Base-by-base conservation (phyloP, 2,329 filamentous ascomycete genomes). In the Xylaria sp. region DNA sequence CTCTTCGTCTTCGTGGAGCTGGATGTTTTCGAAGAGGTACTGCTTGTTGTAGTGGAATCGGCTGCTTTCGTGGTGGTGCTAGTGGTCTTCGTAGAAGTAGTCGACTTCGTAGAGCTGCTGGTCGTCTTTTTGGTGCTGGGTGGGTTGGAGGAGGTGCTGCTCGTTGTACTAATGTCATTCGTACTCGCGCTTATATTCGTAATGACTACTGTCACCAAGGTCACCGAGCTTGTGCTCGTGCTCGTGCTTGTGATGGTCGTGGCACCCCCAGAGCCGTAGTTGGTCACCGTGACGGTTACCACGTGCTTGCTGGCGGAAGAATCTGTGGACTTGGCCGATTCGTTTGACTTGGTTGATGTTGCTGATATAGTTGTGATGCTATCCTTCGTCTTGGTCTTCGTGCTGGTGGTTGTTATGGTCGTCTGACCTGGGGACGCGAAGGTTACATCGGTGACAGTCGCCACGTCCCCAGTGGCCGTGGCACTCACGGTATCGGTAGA, bases 211-310 rank as follows among this genome's bases (percentile, higher is more conserved):
- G 50, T 59, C 15, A 41, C 37, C 20, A 23, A 48, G 28, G 9
- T 63, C 44, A 31, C 46, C 5, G 60, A 37, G 48, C 55, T 60
- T n/a, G 67, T 69, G 18, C 51, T 66, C 10, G 67, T 66, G 5
- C 51, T 61, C 10, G 67, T 66, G 5, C 51, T 61, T 9, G 66
- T 69, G 50, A 63, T 63, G 46, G 63, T 66, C 8, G 37, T 52
- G 7, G 39, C 13, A 25, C 57, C 54, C 3, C 7, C 1, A 1
- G 56, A 23, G 37, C 66, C 56, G 13, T 13, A 41, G 28, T 56
- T 69, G 5, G 66, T 66, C 15, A 46, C 59, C 8, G 67, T 64
- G 18, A 61, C 64, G 0, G 67, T 67, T 18, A 59, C 57, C 20
- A 69, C 67, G n/a, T 23, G 20, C 23, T 18, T 44, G 41, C 25